Base-by-base conservation (phyloP, 2,329 filamentous ascomycete genomes). In the Colletotrichum sp. region DNA sequence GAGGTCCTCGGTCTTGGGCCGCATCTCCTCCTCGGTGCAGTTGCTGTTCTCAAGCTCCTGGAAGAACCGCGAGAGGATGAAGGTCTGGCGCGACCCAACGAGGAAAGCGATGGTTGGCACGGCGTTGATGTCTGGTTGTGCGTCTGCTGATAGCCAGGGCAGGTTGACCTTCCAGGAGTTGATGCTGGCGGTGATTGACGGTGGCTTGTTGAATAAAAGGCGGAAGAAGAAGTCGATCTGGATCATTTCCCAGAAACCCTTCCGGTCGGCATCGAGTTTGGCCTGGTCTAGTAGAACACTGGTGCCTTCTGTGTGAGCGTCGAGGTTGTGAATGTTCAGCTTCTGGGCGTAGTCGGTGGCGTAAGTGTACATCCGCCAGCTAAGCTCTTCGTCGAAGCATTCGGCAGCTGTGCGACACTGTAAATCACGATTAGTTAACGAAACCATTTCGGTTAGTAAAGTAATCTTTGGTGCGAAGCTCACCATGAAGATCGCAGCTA, bases 211-310 rank as follows among this genome's bases (percentile, higher is more conserved):
- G 66, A 82, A 78, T 1, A 84, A 69, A 1, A 84, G 80, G 1
- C 82, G 79, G 70, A 80, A 83, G 67, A 82, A 83, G 16, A 82
- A 78, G 28, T 84, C 82, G 16, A 82, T 78, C 30, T 84, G 82
- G 2, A 84, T 80, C 4, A 84, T 79, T n/a, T 83, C 81, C 82
- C 82, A 84, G 32, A 83, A 82, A 0, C 80, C 80, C 28, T 80
- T 80, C 10, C 82, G 79, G 28, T 84, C 81, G 2, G 79, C 77
- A 21, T 81, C 78, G 28, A 36, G 65, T 26, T 59, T 68, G 28
- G 32, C 67, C 30, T 72, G 59, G 36, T 77, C 74, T 1, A 34
- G 24, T 1, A 10, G 21, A 8, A 24, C n/a, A 8, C 18, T 7
- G 55, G 15, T 21, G 16, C n/a, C n/a, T 5, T 64, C 30, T 7